Conservation (phyloP, 495 filamentous ascomycete species). For the Annulohypoxylon maeteangense region DNA sequence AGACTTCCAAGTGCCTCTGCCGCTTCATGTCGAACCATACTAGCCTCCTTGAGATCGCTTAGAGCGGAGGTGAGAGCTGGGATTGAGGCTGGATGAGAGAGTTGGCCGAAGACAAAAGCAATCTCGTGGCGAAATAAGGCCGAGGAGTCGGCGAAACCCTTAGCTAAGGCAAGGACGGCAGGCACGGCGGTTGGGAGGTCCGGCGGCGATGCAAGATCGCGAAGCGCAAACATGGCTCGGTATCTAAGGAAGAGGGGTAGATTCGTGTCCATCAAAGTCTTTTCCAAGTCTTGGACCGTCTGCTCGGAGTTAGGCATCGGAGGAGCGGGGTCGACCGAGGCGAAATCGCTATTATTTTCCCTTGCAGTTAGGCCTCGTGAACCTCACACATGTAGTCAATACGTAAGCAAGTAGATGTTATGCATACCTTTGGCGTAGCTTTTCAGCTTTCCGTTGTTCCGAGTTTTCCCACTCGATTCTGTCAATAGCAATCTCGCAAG, state of each 20-base stretch:
- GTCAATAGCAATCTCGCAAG: conserved; percentile 94
- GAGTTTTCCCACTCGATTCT: conserved; percentile 93
- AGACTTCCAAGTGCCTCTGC: conserved; percentile 97
- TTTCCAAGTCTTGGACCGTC: conserved; percentile 79
- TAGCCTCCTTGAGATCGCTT: conserved; percentile 79
- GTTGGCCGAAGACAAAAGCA: conserved; percentile 97
- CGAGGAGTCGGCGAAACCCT: conserved; percentile 84
- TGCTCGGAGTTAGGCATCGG: conserved; percentile 73
- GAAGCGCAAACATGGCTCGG: conserved; percentile 95
- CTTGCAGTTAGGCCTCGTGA: conserved; percentile 33
- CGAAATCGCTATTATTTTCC: conserved; percentile 75
- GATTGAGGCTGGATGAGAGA: conserved; percentile 95
- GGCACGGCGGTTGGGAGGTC: conserved; percentile 86
- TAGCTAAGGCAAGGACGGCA: conserved; percentile 85
- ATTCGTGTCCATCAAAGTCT: conserved; percentile 78
- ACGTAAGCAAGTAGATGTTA: background rate
- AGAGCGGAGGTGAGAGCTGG: conserved; percentile 83
- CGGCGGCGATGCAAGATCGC: conserved; percentile 91
- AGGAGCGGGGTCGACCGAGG: conserved; percentile 94
- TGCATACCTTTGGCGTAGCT: conserved; percentile 77
- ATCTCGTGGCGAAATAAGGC: conserved; percentile 98
- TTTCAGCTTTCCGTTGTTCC: conserved; percentile 74
- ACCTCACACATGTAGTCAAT: conserved; percentile 8
- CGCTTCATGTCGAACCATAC: conserved; percentile 98
- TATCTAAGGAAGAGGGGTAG: conserved; percentile 91